Evolutionary conservation across 768 basidiomycete species (phyloP), one percentile per base, ranked within the genome.

Genomic region (Krasilnikovozyma curviuscula): DNA sequence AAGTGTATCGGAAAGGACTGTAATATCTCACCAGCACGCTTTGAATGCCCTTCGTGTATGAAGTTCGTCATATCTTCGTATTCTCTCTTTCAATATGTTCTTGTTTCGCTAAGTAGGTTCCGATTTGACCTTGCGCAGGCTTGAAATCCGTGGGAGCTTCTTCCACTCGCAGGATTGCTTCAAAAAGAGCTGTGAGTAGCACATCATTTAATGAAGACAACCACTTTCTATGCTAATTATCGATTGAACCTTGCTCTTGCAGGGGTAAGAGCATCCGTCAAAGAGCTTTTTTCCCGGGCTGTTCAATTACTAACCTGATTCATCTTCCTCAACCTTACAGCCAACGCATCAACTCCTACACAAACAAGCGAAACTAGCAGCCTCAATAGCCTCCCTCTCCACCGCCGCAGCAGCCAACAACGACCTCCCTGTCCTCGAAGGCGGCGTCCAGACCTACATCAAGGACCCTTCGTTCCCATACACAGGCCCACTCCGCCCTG

Each of bases 141-240:
- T 66, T n/a, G 65, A 65, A 16, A 66, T 68, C 41, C 56, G 56
- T 6, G 66, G 63, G n/a, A 61, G 61, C 28, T 66, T 63, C 57
- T 97, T 89, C 67, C 95, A 91, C 55, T 77, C 78, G 23, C 91
- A 97, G 65, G 84, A 83, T 43, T 97, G 91, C 67, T 95, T 95
- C 75, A 95, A 93, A 66, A 73, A 78, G 40, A 79, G 75, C 64
- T 97, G 91, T 89, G 64, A 70, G 86, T 53, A 16, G 7, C 16
- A 24, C 23, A 19, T 21, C 41, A 32, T 68, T 69, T 56, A 52
- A 29, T 53, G 18, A 35, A 21, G 21, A 28, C 30, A 21, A 44
- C 39, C 25, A 7, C 13, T 30, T 35, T 25, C 30, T 28, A n/a
- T 13, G 5, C 16, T 23, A 7, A 34, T 27, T 27, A 1, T 19